Percentiles rank a stretch among this genome's conserved stretches.
Evolutionary conservation across 257 asterid species (phyloP).

Genomic region (Paraleonurus japonicus): DNA sequence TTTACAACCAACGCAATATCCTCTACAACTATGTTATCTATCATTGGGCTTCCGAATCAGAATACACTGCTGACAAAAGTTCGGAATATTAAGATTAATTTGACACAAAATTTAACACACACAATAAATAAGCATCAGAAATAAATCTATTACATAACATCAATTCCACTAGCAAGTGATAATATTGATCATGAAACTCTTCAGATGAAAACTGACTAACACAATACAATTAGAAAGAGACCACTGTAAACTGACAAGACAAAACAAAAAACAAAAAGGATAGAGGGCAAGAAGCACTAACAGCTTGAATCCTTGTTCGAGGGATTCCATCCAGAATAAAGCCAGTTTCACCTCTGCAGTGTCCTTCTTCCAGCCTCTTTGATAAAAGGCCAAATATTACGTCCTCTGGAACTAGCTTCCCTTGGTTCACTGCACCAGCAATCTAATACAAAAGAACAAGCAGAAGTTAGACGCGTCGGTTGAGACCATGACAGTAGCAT

Average conservation of each 20-base stretch:
- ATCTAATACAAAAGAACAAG: constrained; percentile 40
- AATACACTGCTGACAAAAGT: background rate
- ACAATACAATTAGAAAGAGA: background rate
- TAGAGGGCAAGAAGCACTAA: constrained; percentile 29
- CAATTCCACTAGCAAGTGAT: background rate
- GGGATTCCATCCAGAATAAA: constrained; percentile 93
- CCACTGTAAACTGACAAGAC: background rate
- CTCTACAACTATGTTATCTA: background rate
- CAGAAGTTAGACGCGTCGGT: background rate
- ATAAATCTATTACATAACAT: background rate
- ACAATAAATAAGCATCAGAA: background rate
- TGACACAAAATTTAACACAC: background rate
- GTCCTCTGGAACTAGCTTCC: constrained; percentile 74
- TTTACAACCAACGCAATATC: background rate
- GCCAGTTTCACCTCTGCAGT: constrained; percentile 78
- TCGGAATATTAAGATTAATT: background rate
- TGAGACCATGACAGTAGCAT: background rate
- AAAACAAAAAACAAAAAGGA: too few relatives aligned
- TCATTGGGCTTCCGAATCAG: background rate
- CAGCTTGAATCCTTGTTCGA: constrained; percentile 78
- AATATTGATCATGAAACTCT: background rate
- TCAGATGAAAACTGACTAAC: background rate
- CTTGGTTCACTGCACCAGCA: constrained; percentile 67
- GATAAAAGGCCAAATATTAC: constrained; percentile 75
- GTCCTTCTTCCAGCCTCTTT: constrained; percentile 85